Evolutionary conservation across 2,329 filamentous ascomycete genomes (phyloP).

Genomic region (Pseudogymnoascus sp.): DNA sequence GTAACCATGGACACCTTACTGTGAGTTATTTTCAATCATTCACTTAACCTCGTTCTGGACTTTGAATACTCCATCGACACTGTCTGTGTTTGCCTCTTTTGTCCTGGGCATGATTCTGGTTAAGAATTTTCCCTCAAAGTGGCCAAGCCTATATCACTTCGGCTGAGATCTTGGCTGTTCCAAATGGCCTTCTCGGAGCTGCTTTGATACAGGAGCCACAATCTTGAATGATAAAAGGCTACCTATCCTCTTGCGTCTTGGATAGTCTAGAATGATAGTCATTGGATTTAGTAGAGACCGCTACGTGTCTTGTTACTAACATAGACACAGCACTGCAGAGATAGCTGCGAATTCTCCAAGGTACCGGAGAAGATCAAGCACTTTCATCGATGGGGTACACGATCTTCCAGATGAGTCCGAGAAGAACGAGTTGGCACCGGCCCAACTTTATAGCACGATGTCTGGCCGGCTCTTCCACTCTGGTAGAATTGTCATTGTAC

Average conservation of each 20-base stretch:
- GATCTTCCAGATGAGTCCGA: constrained; percentile 70
- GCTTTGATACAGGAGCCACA: neutral
- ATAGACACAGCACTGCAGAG: constrained; percentile 65
- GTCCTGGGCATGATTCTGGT: neutral
- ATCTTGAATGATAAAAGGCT: neutral
- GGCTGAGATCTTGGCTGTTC: constrained; percentile 1
- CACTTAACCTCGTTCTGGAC: neutral
- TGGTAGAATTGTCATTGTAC: constrained; percentile 92
- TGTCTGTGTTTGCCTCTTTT: neutral
- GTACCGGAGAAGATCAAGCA: constrained; percentile 88
- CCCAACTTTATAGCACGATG: constrained; percentile 97
- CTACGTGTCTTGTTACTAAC: neutral
- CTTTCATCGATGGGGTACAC: constrained; percentile 95
- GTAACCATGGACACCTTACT: constrained; percentile 41
- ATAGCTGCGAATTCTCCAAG: constrained; percentile 84
- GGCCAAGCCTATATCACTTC: constrained; percentile 1
- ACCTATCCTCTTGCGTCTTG: neutral
- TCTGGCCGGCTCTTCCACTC: constrained; percentile 95
- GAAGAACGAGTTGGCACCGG: constrained; percentile 71
- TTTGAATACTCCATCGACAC: neutral
- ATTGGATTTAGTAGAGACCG: neutral
- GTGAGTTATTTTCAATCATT: constrained; percentile 28
- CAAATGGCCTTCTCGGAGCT: neutral
- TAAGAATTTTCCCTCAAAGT: neutral
- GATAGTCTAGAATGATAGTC: neutral